Evolutionary conservation across 768 basidiomycete species (phyloP), one percentile per base, ranked within the genome.

Genomic region (Baorangia bicolor): DNA sequence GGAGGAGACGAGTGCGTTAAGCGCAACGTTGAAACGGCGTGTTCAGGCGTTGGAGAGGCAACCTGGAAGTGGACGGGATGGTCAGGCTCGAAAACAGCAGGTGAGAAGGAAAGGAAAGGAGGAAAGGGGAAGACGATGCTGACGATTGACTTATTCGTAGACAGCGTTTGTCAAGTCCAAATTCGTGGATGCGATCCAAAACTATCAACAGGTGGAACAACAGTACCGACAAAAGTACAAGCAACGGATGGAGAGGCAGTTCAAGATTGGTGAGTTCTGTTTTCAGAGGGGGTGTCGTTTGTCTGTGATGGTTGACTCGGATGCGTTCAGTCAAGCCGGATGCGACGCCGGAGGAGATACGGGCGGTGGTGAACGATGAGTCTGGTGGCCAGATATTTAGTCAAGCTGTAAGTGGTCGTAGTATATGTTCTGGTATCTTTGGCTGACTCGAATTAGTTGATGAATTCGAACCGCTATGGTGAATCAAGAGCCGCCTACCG

Each of bases 381-480:
- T 81, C 80, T 48, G 87, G 87, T 46, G 81, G 82, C 28, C 94
- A 97, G 70, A 88, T 97, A 50, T 98, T 98, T 77, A 86, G 87
- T 56, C 92, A 92, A 75, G 90, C 92, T 55, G 91, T 92, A 66
- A 30, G 78, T 65, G 1, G 23, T 13, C 34, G 9, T 39, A 18
- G 10, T 30, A 18, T 45, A 10, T 16, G 11, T 40, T 13, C 27
- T 30, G 12, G 6, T 40, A 2, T 53, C 9, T 31, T 21, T 6
- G 18, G 27, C 54, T 59, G 9, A 66, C 51, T 50, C 8, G 20
- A n/a, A 33, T 40, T 61, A 95, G 91, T 79, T 97, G 60, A 80
- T 95, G 78, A 91, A 84, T 75, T 92, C 92, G 43, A 92, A 88
- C 72, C 89, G 92, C n/a, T 91, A 89, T 64, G 94, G 89, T 49